Percentiles rank a stretch among this genome's conserved stretches.
Evolutionary conservation across 169 alveolate species (phyloP).

Genomic region (Cryptosporidium ubiquitum): DNA sequence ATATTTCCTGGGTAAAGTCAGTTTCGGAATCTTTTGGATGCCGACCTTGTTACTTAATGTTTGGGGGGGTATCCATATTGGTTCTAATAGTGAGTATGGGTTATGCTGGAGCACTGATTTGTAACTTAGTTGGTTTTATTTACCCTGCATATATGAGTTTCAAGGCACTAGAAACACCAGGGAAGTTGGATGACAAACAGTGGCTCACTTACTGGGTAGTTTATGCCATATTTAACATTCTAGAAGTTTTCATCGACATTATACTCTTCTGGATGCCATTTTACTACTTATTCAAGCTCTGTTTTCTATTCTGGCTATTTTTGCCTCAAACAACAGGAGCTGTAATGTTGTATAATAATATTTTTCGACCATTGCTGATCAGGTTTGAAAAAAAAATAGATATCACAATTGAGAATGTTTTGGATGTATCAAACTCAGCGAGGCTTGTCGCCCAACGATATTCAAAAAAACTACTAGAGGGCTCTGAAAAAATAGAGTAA

Average conservation of each 20-base stretch:
- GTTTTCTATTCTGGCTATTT: slow-evolving; percentile 86
- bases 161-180: slow-evolving; percentile 86
- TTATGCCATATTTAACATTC: slow-evolving; percentile 83
- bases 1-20: slow-evolving; percentile 10
- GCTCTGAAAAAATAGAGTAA: slow-evolving; percentile 38
- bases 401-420: slow-evolving; percentile 77
- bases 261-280: slow-evolving; percentile 90
- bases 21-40: slow-evolving; percentile 65
- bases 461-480: slow-evolving; percentile 14
- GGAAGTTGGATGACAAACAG: slow-evolving; percentile 86
- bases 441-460: slow-evolving; percentile 61
- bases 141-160: slow-evolving; percentile 86
- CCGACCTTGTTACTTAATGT: slow-evolving; percentile 76
- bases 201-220: slow-evolving; percentile 95
- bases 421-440: slow-evolving; percentile 56
- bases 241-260: slow-evolving; percentile 86
- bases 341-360: slow-evolving; percentile 76
- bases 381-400: slow-evolving; percentile 79
- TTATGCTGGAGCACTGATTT: slow-evolving; percentile 80
- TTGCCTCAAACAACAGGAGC: slow-evolving; percentile 84
- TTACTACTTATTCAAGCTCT: slow-evolving; percentile 87
- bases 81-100: slow-evolving; percentile 76
- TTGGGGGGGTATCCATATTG: slow-evolving; percentile 28
- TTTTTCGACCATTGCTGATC: slow-evolving; percentile 78
- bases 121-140: slow-evolving; percentile 78